These are phyloP conservation scores for Xylaria hypoxylon DNA, from an alignment of 2,329 filamentous ascomycete genomes.

Conservation along the genomic window DNA sequence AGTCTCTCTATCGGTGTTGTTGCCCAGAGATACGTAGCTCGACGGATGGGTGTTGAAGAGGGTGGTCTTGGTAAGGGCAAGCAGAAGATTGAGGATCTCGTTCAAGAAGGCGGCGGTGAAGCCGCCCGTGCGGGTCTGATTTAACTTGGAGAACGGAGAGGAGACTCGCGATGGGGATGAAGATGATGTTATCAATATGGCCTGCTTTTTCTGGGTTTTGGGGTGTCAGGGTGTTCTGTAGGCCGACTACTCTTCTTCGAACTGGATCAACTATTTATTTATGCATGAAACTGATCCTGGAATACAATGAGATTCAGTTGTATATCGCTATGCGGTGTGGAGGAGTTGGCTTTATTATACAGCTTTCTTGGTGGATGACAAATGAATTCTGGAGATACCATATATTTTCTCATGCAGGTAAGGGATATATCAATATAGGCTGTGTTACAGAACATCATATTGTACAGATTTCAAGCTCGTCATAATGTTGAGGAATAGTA, in stretches of 20 bases:
- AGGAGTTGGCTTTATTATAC: not conserved
- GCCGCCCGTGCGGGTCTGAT: slow-evolving; percentile 69
- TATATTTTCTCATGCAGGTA: not conserved
- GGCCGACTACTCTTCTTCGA: slow-evolving; percentile 8
- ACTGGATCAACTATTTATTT: slow-evolving; percentile 23
- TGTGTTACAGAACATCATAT: not conserved
- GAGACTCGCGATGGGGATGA: not conserved
- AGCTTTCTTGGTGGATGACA: too few species aligned
- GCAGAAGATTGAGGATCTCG: slow-evolving; percentile 67
- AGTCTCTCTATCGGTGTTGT: slow-evolving; percentile 83
- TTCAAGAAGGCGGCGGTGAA: slow-evolving; percentile 69
- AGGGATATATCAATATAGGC: not conserved
- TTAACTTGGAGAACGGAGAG: slow-evolving; percentile 45
- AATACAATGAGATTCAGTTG: slow-evolving; percentile 16
- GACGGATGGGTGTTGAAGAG: slow-evolving; percentile 95
- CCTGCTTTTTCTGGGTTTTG: not conserved
- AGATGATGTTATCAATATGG: slow-evolving; percentile 2
- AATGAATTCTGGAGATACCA: not conserved
- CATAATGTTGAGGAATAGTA: not conserved
- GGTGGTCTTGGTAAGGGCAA: slow-evolving; percentile 73
- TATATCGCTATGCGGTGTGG: not conserved
- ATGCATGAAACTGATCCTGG: slow-evolving; percentile 20
- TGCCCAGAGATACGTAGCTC: slow-evolving; percentile 93
- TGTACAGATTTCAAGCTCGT: not conserved
- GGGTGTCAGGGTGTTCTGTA: slow-evolving; percentile 30